Conservation (phyloP, 805 yeast species). For the Sugiyamaella americana region DNA sequence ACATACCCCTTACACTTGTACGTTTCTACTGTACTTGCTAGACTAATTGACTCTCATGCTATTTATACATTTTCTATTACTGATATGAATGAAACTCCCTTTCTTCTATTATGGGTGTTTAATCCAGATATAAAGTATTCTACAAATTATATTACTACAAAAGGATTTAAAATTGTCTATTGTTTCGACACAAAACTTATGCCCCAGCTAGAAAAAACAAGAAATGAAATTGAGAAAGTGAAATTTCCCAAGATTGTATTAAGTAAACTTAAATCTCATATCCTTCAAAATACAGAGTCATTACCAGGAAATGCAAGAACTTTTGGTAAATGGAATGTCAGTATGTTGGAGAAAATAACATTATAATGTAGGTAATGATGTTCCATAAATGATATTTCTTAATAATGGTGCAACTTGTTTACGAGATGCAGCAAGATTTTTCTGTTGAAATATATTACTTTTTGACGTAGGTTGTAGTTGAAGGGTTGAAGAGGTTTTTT, state of each 20-base stretch:
- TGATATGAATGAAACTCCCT: conserved; percentile 2
- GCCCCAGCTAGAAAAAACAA: conserved; percentile 25
- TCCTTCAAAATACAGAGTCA: conserved; percentile 28
- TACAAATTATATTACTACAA: conserved; percentile 17
- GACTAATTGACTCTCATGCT: conserved; percentile 31
- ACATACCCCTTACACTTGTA: conserved; percentile 12
- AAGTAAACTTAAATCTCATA: conserved; percentile 25
- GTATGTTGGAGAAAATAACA: conserved; percentile 22
- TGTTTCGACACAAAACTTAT: conserved; percentile 31
- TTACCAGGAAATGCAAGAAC: conserved; percentile 33
- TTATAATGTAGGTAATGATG: conserved; percentile 5
- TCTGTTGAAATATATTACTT: conserved; percentile 38
- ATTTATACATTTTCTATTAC: conserved; percentile 25
- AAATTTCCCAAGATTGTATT: conserved; percentile 32
- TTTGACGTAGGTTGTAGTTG: not conserved
- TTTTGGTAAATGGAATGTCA: conserved; percentile 29
- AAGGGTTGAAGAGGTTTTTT: not conserved
- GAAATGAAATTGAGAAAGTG: conserved; percentile 40
- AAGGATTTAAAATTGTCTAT: conserved; percentile 44
- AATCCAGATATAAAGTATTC: conserved; percentile 36
- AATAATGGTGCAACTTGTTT: conserved; percentile 78
- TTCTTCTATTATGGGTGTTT: conserved; percentile 44
- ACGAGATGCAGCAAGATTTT: conserved; percentile 61
- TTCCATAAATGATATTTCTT: conserved; percentile 19
- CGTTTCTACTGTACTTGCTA: conserved; percentile 21